Conservation (phyloP, 371 early-diverging fungal species). For the Mucor mucedo region DNA sequence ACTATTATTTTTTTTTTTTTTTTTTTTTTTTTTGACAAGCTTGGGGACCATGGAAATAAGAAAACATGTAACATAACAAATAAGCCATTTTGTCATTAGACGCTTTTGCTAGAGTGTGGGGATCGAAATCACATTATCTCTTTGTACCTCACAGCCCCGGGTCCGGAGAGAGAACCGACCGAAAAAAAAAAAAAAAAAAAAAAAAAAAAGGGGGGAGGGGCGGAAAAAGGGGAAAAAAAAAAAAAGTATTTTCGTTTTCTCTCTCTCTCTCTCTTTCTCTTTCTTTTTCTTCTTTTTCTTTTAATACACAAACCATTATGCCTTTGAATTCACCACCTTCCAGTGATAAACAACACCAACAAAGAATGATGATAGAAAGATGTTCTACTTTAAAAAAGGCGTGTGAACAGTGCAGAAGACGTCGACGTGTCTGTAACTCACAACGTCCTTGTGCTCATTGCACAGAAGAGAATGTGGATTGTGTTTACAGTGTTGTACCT, state of each 20-base stretch:
- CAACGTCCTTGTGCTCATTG: conserved; percentile 42
- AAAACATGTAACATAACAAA: neutral
- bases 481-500: conserved; percentile 37
- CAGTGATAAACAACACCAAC: conserved; percentile 11
- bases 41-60: too few relatives aligned
- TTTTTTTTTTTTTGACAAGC: too few relatives aligned
- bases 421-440: conserved; percentile 34
- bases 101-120: neutral
- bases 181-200: conserved; percentile 11
- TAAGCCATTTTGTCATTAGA: neutral
- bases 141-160: conserved; percentile 28
- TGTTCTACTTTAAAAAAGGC: conserved; percentile 18
- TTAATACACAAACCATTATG: conserved; percentile 15
- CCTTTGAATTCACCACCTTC: conserved; percentile 19
- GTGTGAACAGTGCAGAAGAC: conserved; percentile 38
- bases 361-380: conserved; percentile 10
- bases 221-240: neutral
- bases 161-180: conserved; percentile 36
- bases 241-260: neutral
- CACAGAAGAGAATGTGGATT: conserved; percentile 30
- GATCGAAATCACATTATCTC: conserved; percentile 26
- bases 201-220: conserved; percentile 6
- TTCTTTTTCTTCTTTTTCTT: neutral
- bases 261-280: conserved; percentile 9
- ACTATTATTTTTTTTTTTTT: too few relatives aligned